Evolutionary conservation across 257 asterid genomes (phyloP).

Genomic region (Solanum piurae): DNA sequence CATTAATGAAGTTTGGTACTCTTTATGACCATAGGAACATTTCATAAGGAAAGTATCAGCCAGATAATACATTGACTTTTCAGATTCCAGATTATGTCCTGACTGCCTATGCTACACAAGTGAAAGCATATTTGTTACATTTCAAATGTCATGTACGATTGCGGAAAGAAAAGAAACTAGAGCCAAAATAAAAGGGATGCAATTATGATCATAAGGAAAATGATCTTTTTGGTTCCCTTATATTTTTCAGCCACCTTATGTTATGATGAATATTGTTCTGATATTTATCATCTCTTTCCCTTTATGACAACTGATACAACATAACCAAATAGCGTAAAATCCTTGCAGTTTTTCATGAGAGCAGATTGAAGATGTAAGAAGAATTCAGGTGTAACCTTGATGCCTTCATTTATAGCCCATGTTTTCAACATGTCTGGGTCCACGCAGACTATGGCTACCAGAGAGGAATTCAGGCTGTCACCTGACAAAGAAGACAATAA

Average conservation of each 20-base stretch:
- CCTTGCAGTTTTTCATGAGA: background rate
- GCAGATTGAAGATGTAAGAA: background rate
- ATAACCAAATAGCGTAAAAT: background rate
- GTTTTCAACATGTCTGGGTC: conserved; percentile 51
- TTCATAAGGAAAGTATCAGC: background rate
- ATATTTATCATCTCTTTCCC: background rate
- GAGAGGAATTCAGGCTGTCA: conserved; percentile 51
- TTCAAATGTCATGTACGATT: background rate
- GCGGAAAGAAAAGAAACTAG: background rate
- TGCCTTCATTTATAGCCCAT: conserved; percentile 56
- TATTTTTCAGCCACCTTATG: background rate
- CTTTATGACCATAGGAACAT: background rate
- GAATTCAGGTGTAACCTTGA: conserved; percentile 27
- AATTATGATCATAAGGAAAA: background rate
- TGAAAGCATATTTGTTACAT: background rate
- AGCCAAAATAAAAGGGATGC: background rate
- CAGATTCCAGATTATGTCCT: background rate
- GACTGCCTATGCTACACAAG: background rate
- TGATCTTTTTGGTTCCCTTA: background rate
- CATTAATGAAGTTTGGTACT: background rate
- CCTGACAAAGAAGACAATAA: conserved; percentile 22
- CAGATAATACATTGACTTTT: background rate
- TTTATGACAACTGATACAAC: background rate
- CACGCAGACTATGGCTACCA: conserved; percentile 50
- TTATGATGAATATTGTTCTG: background rate